Conservation (phyloP, 306 rosid genomes). For the Phaseolus lunatus region DNA sequence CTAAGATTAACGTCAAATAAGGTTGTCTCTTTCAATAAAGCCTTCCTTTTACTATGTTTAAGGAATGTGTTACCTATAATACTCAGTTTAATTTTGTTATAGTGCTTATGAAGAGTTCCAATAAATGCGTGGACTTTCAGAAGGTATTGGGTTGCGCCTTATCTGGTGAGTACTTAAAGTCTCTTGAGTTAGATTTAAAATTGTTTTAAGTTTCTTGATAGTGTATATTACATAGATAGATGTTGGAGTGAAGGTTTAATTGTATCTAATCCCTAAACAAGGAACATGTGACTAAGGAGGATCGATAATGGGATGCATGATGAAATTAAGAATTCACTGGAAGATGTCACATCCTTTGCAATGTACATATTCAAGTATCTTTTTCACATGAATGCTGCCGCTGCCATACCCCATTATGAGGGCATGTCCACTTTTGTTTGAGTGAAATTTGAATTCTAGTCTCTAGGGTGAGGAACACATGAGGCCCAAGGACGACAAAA, state of each 20-base stretch:
- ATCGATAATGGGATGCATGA: background rate
- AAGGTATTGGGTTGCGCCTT: background rate
- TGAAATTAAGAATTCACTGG: background rate
- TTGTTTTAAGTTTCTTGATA: too few species aligned
- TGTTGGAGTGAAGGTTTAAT: constrained; percentile 2
- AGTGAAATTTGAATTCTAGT: constrained; percentile 28
- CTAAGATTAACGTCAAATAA: too few species aligned
- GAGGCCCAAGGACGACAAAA: background rate
- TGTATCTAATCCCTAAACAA: background rate
- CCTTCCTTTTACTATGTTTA: too few species aligned
- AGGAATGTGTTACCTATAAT: too few species aligned
- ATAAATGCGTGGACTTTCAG: background rate
- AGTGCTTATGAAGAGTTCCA: background rate
- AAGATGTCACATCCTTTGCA: background rate
- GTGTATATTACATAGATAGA: background rate
- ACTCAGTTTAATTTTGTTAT: background rate
- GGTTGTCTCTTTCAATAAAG: too few species aligned
- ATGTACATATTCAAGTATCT: background rate
- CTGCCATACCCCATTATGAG: background rate
- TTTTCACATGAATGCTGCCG: background rate
- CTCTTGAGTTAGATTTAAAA: too few species aligned
- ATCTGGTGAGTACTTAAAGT: constrained; percentile 8
- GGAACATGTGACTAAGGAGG: background rate
- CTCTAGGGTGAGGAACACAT: background rate
- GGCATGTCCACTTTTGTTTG: background rate